Conservation (phyloP, 2,329 filamentous ascomycete genomes). For the Neopestalotiopsis sp. region DNA sequence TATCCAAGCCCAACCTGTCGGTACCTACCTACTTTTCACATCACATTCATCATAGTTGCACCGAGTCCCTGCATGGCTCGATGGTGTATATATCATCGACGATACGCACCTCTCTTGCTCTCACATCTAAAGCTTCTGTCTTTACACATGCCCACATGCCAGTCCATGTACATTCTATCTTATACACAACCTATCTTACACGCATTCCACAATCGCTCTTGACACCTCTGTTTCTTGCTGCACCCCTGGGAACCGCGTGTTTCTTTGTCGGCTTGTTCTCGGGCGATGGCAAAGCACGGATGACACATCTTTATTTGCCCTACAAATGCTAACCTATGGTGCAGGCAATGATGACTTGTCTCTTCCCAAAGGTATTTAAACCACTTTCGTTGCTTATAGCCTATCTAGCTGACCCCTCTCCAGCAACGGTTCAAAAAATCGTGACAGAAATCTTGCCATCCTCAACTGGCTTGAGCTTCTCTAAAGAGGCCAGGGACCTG, state of each 20-base stretch:
- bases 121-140: neutral
- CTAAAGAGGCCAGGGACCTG: conserved; percentile 92
- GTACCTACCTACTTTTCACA: too few relatives aligned
- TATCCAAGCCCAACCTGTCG: neutral
- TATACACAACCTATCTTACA: too few relatives aligned
- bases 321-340: conserved; percentile 36
- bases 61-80: neutral
- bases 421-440: conserved; percentile 79
- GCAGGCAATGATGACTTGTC: conserved; percentile 68
- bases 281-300: neutral
- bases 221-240: too few relatives aligned
- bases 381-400: neutral
- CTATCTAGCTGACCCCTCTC: neutral
- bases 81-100: neutral
- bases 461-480: conserved; percentile 79
- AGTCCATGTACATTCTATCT: too few relatives aligned
- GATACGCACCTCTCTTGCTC: neutral
- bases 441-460: conserved; percentile 90
- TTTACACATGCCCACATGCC: neutral
- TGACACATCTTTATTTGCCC: neutral
- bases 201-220: too few relatives aligned
- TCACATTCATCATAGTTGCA: too few relatives aligned
- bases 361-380: conserved; percentile 63
- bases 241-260: too few relatives aligned
- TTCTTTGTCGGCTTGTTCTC: too few relatives aligned